Conservation (phyloP, 2,329 filamentous ascomycete genomes). For the Emericellopsis cladophorae region DNA sequence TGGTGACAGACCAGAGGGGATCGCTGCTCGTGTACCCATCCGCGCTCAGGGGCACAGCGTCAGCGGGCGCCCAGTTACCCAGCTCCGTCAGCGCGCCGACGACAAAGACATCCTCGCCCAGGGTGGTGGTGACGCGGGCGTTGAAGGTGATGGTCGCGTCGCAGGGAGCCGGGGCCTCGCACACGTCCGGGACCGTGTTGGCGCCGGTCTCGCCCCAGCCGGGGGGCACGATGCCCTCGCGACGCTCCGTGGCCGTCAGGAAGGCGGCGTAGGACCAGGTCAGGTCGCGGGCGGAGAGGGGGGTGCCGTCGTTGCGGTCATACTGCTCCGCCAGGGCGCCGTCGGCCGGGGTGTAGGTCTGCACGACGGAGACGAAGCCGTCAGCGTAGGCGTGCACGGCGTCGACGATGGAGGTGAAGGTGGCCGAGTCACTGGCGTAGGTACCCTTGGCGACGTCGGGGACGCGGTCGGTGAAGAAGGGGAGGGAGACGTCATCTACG, state of each 20-base stretch:
- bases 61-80: conserved; percentile 46
- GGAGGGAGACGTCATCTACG: conserved; percentile 50
- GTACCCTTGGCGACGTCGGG: conserved; percentile 46
- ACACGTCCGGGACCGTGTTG: neutral
- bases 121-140: conserved; percentile 40
- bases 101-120: conserved; percentile 53
- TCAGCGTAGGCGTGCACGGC: conserved; percentile 42
- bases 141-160: conserved; percentile 50
- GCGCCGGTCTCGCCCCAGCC: conserved; percentile 31
- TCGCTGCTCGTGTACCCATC: conserved; percentile 43
- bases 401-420: conserved; percentile 41
- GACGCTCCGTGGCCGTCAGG: conserved; percentile 47
- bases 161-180: conserved; percentile 10
- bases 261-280: conserved; percentile 67
- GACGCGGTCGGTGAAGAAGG: conserved; percentile 56
- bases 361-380: conserved; percentile 48
- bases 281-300: conserved; percentile 51
- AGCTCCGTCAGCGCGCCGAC: conserved; percentile 45
- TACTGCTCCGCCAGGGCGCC: conserved; percentile 61
- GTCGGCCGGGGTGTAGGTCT: conserved; percentile 45
- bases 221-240: conserved; percentile 39
- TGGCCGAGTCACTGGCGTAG: conserved; percentile 34
- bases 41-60: conserved; percentile 44
- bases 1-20: conserved; percentile 46
- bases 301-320: conserved; percentile 34